These are phyloP conservation scores for Schrenkiella parvula DNA, from an alignment of 345 rosid genomes.

Conservation along the genomic window DNA sequence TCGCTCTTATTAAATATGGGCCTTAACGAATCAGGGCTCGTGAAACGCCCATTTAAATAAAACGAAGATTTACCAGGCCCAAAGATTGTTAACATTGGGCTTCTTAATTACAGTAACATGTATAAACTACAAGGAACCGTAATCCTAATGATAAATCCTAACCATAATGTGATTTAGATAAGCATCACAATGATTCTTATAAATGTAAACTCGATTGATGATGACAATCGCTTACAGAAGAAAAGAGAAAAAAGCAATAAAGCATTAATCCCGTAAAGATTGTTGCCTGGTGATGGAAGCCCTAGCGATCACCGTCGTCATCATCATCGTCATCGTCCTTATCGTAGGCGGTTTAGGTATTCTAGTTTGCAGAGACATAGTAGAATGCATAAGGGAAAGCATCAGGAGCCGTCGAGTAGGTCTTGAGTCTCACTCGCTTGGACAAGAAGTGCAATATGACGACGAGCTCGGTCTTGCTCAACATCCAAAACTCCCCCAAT, in stretches of 20 bases:
- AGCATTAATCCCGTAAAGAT: background rate
- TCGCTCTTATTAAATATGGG: background rate
- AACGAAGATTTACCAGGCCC: background rate
- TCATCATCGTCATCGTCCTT: no score
- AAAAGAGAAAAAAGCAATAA: background rate
- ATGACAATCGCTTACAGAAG: no score
- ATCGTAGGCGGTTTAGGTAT: no score
- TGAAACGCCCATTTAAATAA: background rate
- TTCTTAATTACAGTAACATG: background rate
- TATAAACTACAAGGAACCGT: background rate
- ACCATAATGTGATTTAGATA: background rate
- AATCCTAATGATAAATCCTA: background rate
- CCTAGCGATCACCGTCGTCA: background rate
- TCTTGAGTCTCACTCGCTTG: background rate
- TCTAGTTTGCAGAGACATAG: no score
- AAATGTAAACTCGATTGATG: background rate
- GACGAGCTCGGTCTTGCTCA: background rate
- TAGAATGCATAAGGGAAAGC: no score
- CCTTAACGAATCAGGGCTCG: background rate
- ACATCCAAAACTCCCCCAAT: background rate
- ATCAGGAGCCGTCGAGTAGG: background rate
- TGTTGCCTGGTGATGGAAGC: background rate
- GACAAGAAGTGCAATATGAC: background rate
- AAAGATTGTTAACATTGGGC: background rate
- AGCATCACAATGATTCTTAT: background rate